Percentiles rank a stretch among this genome's conserved stretches.
Conservation (phyloP, 192 early-diverging fungal species). For the Spizellomyces punctatus region DNA sequence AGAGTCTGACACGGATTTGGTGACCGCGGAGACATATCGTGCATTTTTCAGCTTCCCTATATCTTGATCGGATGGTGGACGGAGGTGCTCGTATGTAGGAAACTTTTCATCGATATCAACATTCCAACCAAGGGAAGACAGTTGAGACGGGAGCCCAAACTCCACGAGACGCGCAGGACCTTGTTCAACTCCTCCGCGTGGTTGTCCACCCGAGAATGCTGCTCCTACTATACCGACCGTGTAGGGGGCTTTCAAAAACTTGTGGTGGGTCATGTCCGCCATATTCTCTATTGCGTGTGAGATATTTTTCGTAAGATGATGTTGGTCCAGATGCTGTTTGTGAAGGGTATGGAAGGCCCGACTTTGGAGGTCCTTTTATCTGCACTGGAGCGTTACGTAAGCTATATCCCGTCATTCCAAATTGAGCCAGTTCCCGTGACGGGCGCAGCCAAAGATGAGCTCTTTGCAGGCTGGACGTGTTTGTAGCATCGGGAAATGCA, state of each 20-base stretch:
- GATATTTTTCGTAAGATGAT: neutral
- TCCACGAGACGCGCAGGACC: constrained; percentile 84
- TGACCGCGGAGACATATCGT: constrained; percentile 78
- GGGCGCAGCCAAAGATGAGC: too few species aligned
- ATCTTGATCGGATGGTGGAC: constrained; percentile 71
- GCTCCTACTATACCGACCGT: constrained; percentile 76
- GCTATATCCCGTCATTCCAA: too few species aligned
- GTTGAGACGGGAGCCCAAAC: constrained; percentile 81
- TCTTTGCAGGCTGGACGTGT: too few species aligned
- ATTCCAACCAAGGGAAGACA: constrained; percentile 77
- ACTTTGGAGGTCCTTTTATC: too few species aligned
- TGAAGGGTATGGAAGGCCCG: too few species aligned
- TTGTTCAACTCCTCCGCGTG: constrained; percentile 85
- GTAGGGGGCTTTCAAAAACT: constrained; percentile 61
- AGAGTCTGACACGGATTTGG: constrained; percentile 62
- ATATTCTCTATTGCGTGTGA: neutral
- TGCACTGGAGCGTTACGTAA: too few species aligned
- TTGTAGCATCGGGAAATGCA: too few species aligned
- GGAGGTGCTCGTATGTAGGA: constrained; percentile 67
- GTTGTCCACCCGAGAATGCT: constrained; percentile 66
- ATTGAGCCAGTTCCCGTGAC: too few species aligned
- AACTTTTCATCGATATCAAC: constrained; percentile 71
- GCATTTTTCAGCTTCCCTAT: constrained; percentile 84
- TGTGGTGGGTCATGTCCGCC: constrained; percentile 28
- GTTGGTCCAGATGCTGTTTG: too few species aligned